Evolutionary conservation across 345 rosid genomes (phyloP).

Genomic region (Euphorbia tirucalli): DNA sequence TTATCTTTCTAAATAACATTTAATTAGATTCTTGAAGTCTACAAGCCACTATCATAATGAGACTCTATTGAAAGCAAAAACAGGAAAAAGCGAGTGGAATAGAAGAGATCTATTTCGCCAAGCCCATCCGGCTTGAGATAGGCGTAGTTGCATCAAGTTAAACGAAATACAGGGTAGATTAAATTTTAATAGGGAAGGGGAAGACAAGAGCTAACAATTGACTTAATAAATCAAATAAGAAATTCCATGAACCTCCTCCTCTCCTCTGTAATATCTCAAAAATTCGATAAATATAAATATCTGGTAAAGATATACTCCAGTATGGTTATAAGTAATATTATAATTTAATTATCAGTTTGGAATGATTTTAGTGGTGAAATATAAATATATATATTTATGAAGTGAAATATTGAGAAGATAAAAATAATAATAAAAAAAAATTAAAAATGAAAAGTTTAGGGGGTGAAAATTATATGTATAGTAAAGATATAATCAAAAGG

Average conservation of each 20-base stretch:
- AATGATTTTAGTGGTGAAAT: too few relatives aligned
- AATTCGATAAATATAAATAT: too few relatives aligned
- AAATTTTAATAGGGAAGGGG: not conserved
- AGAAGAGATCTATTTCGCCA: not conserved
- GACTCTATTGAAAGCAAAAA: not conserved
- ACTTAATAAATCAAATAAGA: slow-evolving; percentile 91
- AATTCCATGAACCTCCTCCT: slow-evolving; percentile 98
- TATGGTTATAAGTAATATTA: too few relatives aligned
- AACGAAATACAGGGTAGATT: not conserved
- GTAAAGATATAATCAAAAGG: too few relatives aligned
- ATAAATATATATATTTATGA: too few relatives aligned
- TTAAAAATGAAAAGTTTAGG: too few relatives aligned
- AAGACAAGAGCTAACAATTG: slow-evolving; percentile 39
- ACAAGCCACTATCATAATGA: not conserved
- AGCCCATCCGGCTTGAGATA: not conserved
- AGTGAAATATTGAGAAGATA: too few relatives aligned
- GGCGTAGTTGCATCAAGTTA: not conserved
- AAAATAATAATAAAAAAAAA: too few relatives aligned
- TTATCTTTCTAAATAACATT: not conserved
- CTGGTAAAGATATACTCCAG: too few relatives aligned
- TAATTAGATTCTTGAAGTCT: not conserved
- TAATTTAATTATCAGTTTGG: too few relatives aligned
- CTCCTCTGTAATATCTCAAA: too few relatives aligned
- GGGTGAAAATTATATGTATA: too few relatives aligned
- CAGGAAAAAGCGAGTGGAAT: not conserved